These are phyloP conservation scores for Candida buenavistaensis DNA, from an alignment of 1,139 yeast species.

Conservation along the genomic window DNA sequence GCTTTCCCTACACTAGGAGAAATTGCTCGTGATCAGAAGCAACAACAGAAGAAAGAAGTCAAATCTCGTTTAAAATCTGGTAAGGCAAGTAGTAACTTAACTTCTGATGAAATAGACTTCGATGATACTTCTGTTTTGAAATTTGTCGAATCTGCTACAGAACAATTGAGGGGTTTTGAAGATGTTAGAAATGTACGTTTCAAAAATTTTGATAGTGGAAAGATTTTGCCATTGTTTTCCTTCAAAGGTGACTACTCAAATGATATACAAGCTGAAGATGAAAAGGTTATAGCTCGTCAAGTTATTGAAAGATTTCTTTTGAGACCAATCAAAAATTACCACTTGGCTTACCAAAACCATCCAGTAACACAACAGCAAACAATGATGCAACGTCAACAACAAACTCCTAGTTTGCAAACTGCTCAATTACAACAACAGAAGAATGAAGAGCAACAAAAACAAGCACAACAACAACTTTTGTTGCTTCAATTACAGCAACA, in stretches of 20 bases:
- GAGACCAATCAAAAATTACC: conserved; percentile 47
- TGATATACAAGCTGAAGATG: conserved; percentile 36
- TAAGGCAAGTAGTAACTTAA: conserved; percentile 23
- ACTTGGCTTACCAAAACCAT: conserved; percentile 49
- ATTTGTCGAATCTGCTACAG: conserved; percentile 39
- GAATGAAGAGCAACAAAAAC: conserved; percentile 19
- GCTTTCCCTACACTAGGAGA: conserved; percentile 78
- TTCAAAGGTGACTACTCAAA: conserved; percentile 23
- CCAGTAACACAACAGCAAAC: conserved; percentile 44
- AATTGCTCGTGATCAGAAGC: conserved; percentile 48
- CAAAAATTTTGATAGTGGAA: conserved; percentile 20
- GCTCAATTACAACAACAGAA: conserved; percentile 24
- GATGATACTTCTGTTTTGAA: conserved; percentile 39
- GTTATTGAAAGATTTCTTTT: conserved; percentile 44
- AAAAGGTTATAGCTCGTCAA: conserved; percentile 38
- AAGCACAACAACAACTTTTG: conserved; percentile 18
- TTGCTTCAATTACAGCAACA: conserved; percentile 16
- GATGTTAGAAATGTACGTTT: conserved; percentile 36
- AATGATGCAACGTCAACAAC: conserved; percentile 30
- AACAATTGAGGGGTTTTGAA: conserved; percentile 31
- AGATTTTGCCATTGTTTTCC: conserved; percentile 41
- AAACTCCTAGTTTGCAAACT: conserved; percentile 15
- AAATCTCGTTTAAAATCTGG: conserved; percentile 26
- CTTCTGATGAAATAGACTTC: conserved; percentile 42
- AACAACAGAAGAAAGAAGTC: conserved; percentile 29